phyloP scores from a whole-genome alignment of 257 asterid genomes.

The Voacanga thouarsii region DNA sequence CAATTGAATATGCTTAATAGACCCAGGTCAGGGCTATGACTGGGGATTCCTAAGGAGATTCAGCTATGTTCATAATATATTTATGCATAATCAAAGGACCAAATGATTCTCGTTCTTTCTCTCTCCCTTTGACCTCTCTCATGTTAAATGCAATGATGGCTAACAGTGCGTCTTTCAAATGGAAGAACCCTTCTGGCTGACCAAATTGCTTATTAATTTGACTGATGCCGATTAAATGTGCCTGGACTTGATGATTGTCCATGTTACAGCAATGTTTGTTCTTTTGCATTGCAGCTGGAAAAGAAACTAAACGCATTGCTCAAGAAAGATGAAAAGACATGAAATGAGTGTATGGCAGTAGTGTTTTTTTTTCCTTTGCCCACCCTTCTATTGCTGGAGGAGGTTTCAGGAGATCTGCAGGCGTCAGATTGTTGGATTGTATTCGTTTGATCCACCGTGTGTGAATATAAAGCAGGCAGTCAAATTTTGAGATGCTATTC shows the following conservation, averaged over 20 bases:
- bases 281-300: constrained; percentile 57
- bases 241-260: not conserved
- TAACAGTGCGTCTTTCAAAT: not conserved
- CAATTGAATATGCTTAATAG: not conserved
- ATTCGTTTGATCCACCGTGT: constrained; percentile 16
- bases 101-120: not conserved
- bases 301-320: constrained; percentile 41
- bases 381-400: constrained; percentile 3
- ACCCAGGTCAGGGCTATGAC: not conserved
- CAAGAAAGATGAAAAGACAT: constrained; percentile 51
- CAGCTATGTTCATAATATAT: not conserved
- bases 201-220: not conserved
- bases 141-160: too few relatives aligned
- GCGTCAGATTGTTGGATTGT: constrained; percentile 3
- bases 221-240: not conserved
- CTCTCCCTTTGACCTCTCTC: too few relatives aligned
- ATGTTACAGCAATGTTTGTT: not conserved
- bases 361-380: constrained; percentile 5
- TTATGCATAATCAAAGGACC: not conserved
- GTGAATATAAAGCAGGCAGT: constrained; percentile 28
- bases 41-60: not conserved
- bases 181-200: not conserved
- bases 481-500: constrained; percentile 30
- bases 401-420: constrained; percentile 6
- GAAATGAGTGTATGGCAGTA: constrained; percentile 10